A percentile compares a stretch with the other conserved stretches of the same genome.
phyloP scores from a whole-genome alignment of 2,329 filamentous ascomycete genomes.

The Calycina herbarum region DNA sequence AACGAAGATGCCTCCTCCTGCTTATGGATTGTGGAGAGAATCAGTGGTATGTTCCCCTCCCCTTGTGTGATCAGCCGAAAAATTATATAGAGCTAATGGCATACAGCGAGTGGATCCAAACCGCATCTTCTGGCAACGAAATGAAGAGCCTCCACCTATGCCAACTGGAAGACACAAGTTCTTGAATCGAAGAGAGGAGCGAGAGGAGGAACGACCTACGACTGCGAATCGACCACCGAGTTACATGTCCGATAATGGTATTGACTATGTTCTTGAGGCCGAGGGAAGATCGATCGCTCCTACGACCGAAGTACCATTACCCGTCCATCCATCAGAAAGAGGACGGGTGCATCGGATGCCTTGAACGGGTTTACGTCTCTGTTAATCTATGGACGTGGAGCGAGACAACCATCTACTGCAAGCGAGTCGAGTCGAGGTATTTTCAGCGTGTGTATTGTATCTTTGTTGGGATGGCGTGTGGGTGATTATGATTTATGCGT shows the following conservation, averaged over 20 bases:
- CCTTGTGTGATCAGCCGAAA: not conserved
- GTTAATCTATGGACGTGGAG: not conserved
- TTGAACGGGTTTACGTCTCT: not conserved
- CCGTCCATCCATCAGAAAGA: slow-evolving; percentile 50
- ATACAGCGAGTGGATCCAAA: slow-evolving; percentile 73
- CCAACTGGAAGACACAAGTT: slow-evolving; percentile 17
- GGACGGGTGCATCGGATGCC: slow-evolving; percentile 17
- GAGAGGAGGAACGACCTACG: slow-evolving; percentile 21
- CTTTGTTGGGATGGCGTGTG: not conserved
- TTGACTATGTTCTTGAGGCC: slow-evolving; percentile 70
- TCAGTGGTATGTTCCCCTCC: slow-evolving; percentile 65
- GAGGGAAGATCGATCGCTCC: slow-evolving; percentile 58
- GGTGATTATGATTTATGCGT: not conserved
- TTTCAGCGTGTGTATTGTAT: not conserved
- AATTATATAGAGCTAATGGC: no score
- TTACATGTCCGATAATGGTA: slow-evolving; percentile 74
- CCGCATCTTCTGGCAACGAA: slow-evolving; percentile 77
- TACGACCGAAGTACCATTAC: slow-evolving; percentile 45
- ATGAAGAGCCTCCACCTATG: slow-evolving; percentile 39
- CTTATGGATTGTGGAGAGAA: slow-evolving; percentile 81
- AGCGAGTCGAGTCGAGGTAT: not conserved
- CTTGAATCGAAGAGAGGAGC: slow-evolving; percentile 18
- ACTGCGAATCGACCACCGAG: slow-evolving; percentile 64
- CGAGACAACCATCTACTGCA: not conserved
- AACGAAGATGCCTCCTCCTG: slow-evolving; percentile 67